Percentiles rank a stretch among this genome's conserved stretches.
These are phyloP conservation scores for Leishmania braziliensis DNA, from an alignment of 208 protist species.

Conservation along the genomic window DNA sequence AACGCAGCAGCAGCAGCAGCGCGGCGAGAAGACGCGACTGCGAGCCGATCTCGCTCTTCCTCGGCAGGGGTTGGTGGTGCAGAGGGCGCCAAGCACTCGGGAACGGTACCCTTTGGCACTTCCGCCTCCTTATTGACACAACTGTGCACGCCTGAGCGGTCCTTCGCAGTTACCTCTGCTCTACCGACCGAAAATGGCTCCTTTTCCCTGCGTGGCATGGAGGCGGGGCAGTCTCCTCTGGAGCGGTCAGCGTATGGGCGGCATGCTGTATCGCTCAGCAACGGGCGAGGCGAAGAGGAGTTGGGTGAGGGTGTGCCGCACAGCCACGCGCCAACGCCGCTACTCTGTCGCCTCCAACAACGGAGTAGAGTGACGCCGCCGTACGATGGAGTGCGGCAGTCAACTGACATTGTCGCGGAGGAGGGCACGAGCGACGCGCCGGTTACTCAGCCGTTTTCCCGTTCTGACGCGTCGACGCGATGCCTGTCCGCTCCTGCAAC, in stretches of 20 bases:
- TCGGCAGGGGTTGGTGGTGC: background rate
- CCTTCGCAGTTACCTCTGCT: background rate
- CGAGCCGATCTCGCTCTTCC: background rate
- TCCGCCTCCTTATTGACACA: background rate
- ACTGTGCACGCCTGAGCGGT: background rate
- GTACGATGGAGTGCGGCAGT: background rate
- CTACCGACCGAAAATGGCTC: background rate
- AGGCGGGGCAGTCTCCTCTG: slow-evolving; percentile 15
- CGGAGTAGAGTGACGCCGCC: background rate
- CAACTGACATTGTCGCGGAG: background rate
- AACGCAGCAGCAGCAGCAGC: background rate
- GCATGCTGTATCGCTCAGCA: background rate
- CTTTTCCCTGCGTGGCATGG: slow-evolving; percentile 2
- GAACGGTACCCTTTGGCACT: background rate
- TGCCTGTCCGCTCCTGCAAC: background rate
- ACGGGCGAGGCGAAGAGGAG: slow-evolving; percentile 3
- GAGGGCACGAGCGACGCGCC: background rate
- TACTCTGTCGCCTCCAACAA: background rate
- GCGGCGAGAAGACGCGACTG: background rate
- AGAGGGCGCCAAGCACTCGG: too few relatives aligned
- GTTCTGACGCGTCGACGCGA: slow-evolving; percentile 14
- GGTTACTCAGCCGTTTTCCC: slow-evolving; percentile 8
- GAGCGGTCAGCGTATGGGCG: slow-evolving; percentile 1
- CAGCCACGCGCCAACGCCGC: slow-evolving; percentile 22
- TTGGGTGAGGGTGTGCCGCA: slow-evolving; percentile 9